Percentiles rank a stretch among this genome's conserved stretches.
These are phyloP conservation scores for Podospora fimiseda DNA, from an alignment of 495 filamentous ascomycete genomes.

Conservation along the genomic window DNA sequence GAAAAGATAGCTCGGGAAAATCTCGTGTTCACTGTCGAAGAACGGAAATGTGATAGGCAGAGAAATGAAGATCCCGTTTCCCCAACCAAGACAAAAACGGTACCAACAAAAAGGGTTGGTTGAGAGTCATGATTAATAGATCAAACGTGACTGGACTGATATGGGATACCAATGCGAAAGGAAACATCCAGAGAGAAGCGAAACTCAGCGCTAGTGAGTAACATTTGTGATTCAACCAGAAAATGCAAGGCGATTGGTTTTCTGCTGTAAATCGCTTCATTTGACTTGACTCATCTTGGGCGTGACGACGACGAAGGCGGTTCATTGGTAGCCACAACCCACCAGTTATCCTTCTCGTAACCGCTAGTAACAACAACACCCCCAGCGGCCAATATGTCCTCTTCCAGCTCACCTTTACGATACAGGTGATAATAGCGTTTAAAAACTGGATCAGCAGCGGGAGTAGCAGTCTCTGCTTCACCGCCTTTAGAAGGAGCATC, in stretches of 20 bases:
- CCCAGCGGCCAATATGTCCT: constrained; percentile 67
- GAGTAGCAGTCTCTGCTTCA: constrained; percentile 3
- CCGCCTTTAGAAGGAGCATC: constrained; percentile 12
- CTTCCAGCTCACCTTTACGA: constrained; percentile 76
- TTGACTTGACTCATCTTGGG: constrained; percentile 10
- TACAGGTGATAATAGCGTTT: constrained; percentile 96
- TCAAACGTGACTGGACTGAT: neutral
- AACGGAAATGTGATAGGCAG: neutral
- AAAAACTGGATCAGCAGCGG: constrained; percentile 50
- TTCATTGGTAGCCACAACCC: constrained; percentile 50
- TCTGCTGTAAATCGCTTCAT: neutral
- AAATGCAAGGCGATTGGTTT: neutral
- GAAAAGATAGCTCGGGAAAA: neutral
- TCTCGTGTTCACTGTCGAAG: neutral
- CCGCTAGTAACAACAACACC: constrained; percentile 72
- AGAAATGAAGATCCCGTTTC: neutral
- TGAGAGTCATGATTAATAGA: neutral
- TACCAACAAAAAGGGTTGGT: neutral
- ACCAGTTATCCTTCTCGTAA: constrained; percentile 99
- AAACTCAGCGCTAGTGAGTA: constrained; percentile 7
- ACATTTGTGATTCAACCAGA: neutral
- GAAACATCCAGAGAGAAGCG: constrained; percentile 1
- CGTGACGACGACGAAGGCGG: neutral
- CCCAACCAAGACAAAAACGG: neutral
- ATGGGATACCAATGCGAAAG: neutral